Percentiles rank a stretch among this genome's conserved stretches.
These are phyloP conservation scores for Trypanosomatidae sp. DNA, from an alignment of 208 protist genomes.

Conservation along the genomic window DNA sequence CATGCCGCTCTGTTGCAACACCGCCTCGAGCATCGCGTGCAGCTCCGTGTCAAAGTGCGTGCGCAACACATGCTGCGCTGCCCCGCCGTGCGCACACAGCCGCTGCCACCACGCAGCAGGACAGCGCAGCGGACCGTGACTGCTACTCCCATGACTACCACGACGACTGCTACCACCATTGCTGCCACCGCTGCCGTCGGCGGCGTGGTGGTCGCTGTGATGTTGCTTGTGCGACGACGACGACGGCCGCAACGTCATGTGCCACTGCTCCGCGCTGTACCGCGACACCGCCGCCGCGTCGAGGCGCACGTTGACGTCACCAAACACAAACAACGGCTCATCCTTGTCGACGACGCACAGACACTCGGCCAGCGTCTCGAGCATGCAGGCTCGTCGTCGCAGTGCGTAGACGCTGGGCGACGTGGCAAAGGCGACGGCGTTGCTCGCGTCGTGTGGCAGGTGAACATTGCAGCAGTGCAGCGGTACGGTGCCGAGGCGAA, in stretches of 20 bases:
- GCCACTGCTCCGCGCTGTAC: slow-evolving; percentile 13
- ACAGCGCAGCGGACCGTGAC: slow-evolving; percentile 25
- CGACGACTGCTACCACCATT: no score
- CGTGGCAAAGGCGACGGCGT: slow-evolving; percentile 19
- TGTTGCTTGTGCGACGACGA: no score
- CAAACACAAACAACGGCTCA: slow-evolving; percentile 66
- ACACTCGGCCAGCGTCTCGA: slow-evolving; percentile 49
- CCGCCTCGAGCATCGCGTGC: slow-evolving; percentile 27
- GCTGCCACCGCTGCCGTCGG: no score
- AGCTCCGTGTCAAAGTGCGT: slow-evolving; percentile 32
- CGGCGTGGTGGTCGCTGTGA: no score
- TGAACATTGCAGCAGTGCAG: slow-evolving; percentile 65
- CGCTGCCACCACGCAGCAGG: slow-evolving; percentile 36
- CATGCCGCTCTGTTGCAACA: slow-evolving; percentile 24
- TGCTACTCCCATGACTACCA: no score
- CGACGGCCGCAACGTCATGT: slow-evolving; percentile 20
- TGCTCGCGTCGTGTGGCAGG: slow-evolving; percentile 56
- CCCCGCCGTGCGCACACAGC: slow-evolving; percentile 10
- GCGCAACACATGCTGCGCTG: slow-evolving; percentile 7
- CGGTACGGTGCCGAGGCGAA: slow-evolving; percentile 49
- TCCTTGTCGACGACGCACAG: slow-evolving; percentile 18
- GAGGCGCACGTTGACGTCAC: slow-evolving; percentile 62
- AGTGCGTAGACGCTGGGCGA: slow-evolving; percentile 35
- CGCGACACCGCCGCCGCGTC: slow-evolving; percentile 20
- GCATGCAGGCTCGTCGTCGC: slow-evolving; percentile 27